These are phyloP conservation scores for Helicostylum pulchrum DNA, from an alignment of 192 early-diverging fungal genomes.

Conservation along the genomic window DNA sequence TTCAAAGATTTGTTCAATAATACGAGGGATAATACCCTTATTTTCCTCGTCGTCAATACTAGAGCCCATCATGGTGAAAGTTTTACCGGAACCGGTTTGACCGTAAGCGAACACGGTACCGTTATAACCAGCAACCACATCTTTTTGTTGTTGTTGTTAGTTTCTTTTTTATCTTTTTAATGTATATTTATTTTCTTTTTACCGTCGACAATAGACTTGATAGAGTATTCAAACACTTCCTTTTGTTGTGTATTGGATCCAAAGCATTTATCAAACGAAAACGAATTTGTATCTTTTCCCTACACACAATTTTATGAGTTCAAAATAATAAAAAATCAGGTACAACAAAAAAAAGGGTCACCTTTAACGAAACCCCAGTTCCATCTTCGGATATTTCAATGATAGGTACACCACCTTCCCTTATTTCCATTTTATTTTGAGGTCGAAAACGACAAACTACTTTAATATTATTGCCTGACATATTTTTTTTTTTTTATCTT, in stretches of 20 bases:
- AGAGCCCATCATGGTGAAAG: slow-evolving; percentile 92
- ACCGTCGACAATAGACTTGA: slow-evolving; percentile 91
- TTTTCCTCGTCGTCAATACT: slow-evolving; percentile 87
- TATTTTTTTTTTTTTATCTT: slow-evolving; percentile 23
- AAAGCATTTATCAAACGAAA: slow-evolving; percentile 92
- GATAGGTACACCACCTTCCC: slow-evolving; percentile 87
- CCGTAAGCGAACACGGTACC: slow-evolving; percentile 99
- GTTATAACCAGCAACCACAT: slow-evolving; percentile 78
- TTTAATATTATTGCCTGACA: slow-evolving; percentile 85
- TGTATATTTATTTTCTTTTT: not conserved
- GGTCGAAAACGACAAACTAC: slow-evolving; percentile 98
- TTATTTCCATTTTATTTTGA: slow-evolving; percentile 88
- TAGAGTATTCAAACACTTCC: slow-evolving; percentile 88
- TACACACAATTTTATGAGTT: not conserved
- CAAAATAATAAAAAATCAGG: slow-evolving; percentile 12
- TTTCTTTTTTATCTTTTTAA: not conserved
- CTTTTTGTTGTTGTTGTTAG: not conserved
- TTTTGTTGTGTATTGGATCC: slow-evolving; percentile 75
- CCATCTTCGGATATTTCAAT: slow-evolving; percentile 75
- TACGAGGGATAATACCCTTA: slow-evolving; percentile 95
- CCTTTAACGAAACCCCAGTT: slow-evolving; percentile 51
- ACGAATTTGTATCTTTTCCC: slow-evolving; percentile 46
- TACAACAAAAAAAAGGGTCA: slow-evolving; percentile 47
- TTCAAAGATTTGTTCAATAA: slow-evolving; percentile 93
- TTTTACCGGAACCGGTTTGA: slow-evolving; percentile 97